Base-by-base conservation (phyloP, 805 yeast species). In the Candida insectorum region DNA sequence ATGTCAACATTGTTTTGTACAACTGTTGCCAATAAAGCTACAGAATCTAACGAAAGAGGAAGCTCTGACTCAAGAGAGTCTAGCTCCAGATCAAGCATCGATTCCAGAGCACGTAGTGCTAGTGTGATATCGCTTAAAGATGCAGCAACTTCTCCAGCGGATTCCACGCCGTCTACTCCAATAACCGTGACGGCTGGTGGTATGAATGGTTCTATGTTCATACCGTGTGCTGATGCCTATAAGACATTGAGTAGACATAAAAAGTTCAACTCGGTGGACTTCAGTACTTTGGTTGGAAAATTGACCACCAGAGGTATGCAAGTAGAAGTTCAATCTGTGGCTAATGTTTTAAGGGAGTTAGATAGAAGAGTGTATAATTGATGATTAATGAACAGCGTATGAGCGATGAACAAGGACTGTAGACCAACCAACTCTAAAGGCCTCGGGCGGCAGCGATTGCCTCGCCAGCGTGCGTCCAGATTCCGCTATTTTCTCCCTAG, bases 161-260 rank as follows among this genome's bases (percentile, higher is more conserved):
- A 22, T 29, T 27, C 39, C 25, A 24, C 48, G 2, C 27, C 39
- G 16, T 28, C 48, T 3, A 23, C 38, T 5, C 32, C 34, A 9
- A 17, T 26, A 11, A 16, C 33, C 17, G 5, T 24, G 16, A 13
- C 31, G 23, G 11, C 20, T 9, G 14, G 12, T 16, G 24, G 52
- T 2, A 34, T 40, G 8, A 42, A 43, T 49, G 75, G 65, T 31
- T 8, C 10, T 11, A 74, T 78, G 48, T 88, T 78, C 44, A 85
- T 88, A 30, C 95, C 96, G 2, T 83, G 93, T 51, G 79, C 89
- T 10, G 95, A 88, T 49, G 96, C 96, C 0, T 88, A 86, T 60
- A 83, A 81, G 58, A 85, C 95, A 2, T 70, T 89, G 32, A 79
- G 89, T 20, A 68, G 95, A 37, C 96, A 87, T 56, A 81, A 82